Base-by-base conservation (phyloP, 306 rosid genomes). In the Cercis canadensis region DNA sequence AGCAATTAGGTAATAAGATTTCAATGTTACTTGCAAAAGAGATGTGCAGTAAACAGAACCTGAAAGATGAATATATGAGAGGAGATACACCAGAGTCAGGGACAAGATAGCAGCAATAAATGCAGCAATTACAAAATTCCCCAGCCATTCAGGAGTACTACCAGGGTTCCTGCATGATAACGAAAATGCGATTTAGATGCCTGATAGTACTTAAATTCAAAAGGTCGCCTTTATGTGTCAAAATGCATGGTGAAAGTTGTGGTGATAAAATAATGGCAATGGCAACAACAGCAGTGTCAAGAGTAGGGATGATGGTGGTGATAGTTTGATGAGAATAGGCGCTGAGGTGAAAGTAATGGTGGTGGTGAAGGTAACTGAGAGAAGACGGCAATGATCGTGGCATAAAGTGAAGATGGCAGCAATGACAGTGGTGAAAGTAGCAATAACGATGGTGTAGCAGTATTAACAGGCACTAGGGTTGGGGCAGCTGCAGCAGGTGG, bases 41-140 rank as follows among this genome's bases (percentile, higher is more conserved):
- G 5, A 19, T 43, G 45, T 29, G 49, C 6, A 53, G 74, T 66
- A 69, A 78, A 71, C 62, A 76, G 68, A 43, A 94, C 98, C 98
- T 89, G 98, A 89, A 65, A 90, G 84, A 87, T 94, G 98, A 76
- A 94, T 77, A 67, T 89, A 94, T 34, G 98, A 92, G 64, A 94
- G 94, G 77, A 94, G 90, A 80, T 94, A 86, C 78, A 90, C 98
- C 64, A 87, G 74, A 50, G 97, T 94, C 78, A 90, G 85, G 79
- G 86, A 90, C 76, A 72, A 41, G 67, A 86, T 49, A 77, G 55
- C 77, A 64, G 95, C 84, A 72, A 94, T 76, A 64, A 65, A 89
- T 62, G 73, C 84, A 40, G 92, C 90, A 69, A 94, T 37, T 57
- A 84, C 65, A 53, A 83, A 81, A 75, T 81, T 87, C 62, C 95